Evolutionary conservation across 2,329 filamentous ascomycete species (phyloP).

Genomic region (Cordyceps cateniannulata): DNA sequence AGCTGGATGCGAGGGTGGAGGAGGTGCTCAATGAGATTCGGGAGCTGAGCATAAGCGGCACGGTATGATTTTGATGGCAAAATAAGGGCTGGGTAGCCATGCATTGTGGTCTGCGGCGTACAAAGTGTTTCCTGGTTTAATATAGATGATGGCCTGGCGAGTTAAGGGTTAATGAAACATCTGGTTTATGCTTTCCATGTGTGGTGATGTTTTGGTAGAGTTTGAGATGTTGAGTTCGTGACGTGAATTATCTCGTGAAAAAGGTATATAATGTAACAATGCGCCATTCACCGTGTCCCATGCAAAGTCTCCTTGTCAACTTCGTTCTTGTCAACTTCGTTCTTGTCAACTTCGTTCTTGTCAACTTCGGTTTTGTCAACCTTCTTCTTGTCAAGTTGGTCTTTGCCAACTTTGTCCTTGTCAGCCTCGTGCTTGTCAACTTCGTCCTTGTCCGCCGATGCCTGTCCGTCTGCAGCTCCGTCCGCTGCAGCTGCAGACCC

Average conservation of each 20-base stretch:
- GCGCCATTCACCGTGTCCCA: background rate
- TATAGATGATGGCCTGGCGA: constrained; percentile 1
- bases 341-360: background rate
- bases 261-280: background rate
- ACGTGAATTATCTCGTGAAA: background rate
- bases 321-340: background rate
- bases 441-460: too few relatives aligned
- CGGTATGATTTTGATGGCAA: constrained; percentile 39
- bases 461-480: too few relatives aligned
- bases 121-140: constrained; percentile 2
- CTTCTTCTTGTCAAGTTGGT: background rate
- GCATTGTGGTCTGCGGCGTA: constrained; percentile 7
- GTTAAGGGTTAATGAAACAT: background rate
- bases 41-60: constrained; percentile 84
- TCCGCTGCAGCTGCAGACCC: too few relatives aligned
- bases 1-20: constrained; percentile 86
- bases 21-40: constrained; percentile 95
- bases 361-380: background rate
- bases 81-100: constrained; percentile 2
- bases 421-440: too few relatives aligned
- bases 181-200: background rate
- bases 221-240: background rate
- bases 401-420: background rate
- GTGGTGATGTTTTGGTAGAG: background rate
- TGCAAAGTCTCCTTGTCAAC: background rate